A percentile compares a stretch with the other conserved stretches of the same genome.
These are phyloP conservation scores for Phytophthora cryptogea DNA, from an alignment of 352 stramenopile species.

Conservation along the genomic window DNA sequence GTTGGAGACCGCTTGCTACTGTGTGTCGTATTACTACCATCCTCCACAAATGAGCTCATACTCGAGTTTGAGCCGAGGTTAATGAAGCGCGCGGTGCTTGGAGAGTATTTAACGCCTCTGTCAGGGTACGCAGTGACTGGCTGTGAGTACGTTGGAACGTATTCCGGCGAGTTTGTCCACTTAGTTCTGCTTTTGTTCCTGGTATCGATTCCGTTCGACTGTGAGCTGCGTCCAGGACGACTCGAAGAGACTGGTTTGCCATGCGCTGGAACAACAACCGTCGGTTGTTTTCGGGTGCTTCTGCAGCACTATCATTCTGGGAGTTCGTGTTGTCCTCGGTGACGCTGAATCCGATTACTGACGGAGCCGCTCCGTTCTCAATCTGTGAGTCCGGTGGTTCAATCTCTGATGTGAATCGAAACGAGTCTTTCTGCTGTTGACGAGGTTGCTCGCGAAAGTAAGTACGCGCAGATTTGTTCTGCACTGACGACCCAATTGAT, in stretches of 20 bases:
- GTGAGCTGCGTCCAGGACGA: constrained; percentile 7
- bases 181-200: not conserved
- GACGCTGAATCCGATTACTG: not conserved
- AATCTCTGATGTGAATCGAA: constrained; percentile 19
- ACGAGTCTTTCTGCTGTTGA: constrained; percentile 3
- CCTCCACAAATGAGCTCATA: constrained; percentile 37
- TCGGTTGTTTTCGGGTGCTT: not conserved
- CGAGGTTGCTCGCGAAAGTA: not conserved
- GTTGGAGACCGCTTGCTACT: constrained; percentile 26
- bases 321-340: not conserved
- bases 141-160: constrained; percentile 28
- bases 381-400: constrained; percentile 4
- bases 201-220: constrained; percentile 4
- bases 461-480: not conserved
- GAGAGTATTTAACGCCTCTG: constrained; percentile 10
- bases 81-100: constrained; percentile 2
- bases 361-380: not conserved
- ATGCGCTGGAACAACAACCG: constrained; percentile 18
- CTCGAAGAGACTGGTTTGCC: constrained; percentile 27
- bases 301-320: not conserved
- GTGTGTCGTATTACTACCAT: not conserved
- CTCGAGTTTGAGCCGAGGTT: constrained; percentile 8
- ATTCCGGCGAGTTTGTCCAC: constrained; percentile 1
- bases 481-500: not conserved
- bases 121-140: constrained; percentile 20